Percentiles rank a stretch among this genome's conserved stretches.
Evolutionary conservation across 192 early-diverging fungal genomes (phyloP).

Genomic region (Coemansia sp.): DNA sequence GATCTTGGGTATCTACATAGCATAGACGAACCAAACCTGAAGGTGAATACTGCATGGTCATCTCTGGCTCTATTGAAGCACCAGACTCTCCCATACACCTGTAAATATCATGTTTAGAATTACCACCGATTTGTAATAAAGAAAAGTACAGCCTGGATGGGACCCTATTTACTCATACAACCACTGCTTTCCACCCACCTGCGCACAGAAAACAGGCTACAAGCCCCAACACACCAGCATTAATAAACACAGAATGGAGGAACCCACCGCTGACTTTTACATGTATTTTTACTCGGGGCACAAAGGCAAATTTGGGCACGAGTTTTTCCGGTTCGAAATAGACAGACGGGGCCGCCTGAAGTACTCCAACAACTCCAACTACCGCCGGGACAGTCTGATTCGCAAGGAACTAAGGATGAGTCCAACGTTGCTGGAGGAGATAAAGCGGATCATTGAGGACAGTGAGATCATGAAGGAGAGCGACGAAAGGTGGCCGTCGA

Average conservation of each 20-base stretch:
- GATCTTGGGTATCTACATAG: too few species aligned
- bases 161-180: too few species aligned
- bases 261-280: slow-evolving; percentile 25
- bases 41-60: too few species aligned
- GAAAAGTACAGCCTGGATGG: too few species aligned
- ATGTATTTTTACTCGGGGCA: slow-evolving; percentile 73
- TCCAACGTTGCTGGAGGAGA: slow-evolving; percentile 77
- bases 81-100: not conserved
- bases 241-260: slow-evolving; percentile 1
- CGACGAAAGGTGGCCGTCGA: slow-evolving; percentile 87
- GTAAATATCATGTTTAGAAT: not conserved
- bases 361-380: slow-evolving; percentile 98
- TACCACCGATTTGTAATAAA: too few species aligned
- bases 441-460: slow-evolving; percentile 86
- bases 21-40: too few species aligned
- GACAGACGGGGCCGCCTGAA: slow-evolving; percentile 81
- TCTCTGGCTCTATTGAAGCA: not conserved
- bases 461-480: slow-evolving; percentile 95
- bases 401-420: slow-evolving; percentile 86
- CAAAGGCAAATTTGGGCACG: slow-evolving; percentile 94
- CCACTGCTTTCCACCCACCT: too few species aligned
- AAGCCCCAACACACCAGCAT: not conserved
- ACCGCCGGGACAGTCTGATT: slow-evolving; percentile 96
- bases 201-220: not conserved
- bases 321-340: slow-evolving; percentile 98